These are phyloP conservation scores for Kluyveromyces starmeri DNA, from an alignment of 805 yeast species.

Conservation along the genomic window DNA sequence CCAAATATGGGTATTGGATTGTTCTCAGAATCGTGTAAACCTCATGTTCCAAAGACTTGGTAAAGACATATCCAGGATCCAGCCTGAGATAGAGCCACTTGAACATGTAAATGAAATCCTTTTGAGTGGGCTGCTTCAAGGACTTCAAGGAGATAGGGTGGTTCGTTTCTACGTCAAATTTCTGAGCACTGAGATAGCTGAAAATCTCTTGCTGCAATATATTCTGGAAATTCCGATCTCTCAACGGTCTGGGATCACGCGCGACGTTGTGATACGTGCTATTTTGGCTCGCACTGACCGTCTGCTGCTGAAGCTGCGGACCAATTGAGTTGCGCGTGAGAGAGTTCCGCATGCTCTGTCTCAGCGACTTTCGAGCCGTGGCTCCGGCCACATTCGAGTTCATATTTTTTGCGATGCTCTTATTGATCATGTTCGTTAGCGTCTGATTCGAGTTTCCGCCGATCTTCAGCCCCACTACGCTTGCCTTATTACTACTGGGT, in stretches of 20 bases:
- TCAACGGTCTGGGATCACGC: conserved; percentile 65
- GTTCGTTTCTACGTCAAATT: conserved; percentile 68
- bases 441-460: conserved; percentile 13
- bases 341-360: conserved; percentile 12
- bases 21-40: conserved; percentile 57
- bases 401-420: conserved; percentile 16
- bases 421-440: conserved; percentile 21
- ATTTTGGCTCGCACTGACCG: background rate
- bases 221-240: conserved; percentile 61
- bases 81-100: conserved; percentile 68
- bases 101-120: conserved; percentile 70
- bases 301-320: conserved; percentile 1
- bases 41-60: conserved; percentile 64
- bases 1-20: conserved; percentile 72
- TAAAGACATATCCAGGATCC: conserved; percentile 71
- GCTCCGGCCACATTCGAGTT: conserved; percentile 4
- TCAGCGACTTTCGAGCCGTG: conserved; percentile 1
- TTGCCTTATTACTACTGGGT: conserved; percentile 17
- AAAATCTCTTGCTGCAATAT: conserved; percentile 58
- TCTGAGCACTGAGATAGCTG: conserved; percentile 51
- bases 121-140: conserved; percentile 73
- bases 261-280: conserved; percentile 4
- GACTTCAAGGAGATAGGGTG: conserved; percentile 59
- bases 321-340: conserved; percentile 13
- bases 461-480: conserved; percentile 12